Conservation (phyloP, 2,329 filamentous ascomycete genomes). For the Ophiostoma quercus region DNA sequence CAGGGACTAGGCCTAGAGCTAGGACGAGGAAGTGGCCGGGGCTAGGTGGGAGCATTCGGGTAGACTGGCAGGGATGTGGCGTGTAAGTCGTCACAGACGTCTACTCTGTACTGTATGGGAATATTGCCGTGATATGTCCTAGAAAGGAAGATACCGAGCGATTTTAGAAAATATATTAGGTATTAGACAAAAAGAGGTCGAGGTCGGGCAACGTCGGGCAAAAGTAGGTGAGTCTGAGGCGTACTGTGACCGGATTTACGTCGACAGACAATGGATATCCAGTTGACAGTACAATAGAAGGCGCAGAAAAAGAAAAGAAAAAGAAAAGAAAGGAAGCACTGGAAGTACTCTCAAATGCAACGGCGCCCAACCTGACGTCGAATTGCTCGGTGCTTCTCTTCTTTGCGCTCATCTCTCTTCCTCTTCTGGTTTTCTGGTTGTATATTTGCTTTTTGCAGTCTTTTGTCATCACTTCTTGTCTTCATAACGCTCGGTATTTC, state of each 20-base stretch:
- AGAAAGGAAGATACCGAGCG: neutral
- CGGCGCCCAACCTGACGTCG: neutral
- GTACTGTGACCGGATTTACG: neutral
- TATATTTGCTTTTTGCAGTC: neutral
- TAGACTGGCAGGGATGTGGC: neutral
- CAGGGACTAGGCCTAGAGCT: too few species aligned
- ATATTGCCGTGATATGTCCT: neutral
- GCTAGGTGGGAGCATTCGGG: neutral
- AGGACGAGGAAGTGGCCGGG: neutral
- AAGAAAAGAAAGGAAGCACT: neutral
- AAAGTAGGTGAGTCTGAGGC: neutral
- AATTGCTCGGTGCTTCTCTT: neutral
- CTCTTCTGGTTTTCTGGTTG: neutral
- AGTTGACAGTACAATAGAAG: too few species aligned
- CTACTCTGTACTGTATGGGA: neutral
- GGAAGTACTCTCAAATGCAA: neutral
- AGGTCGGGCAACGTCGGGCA: neutral
- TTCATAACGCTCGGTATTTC: neutral
- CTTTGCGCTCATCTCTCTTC: neutral
- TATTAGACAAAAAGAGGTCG: too few species aligned
- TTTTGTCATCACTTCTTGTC: neutral
- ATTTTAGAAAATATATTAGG: too few species aligned
- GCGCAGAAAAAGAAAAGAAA: neutral
- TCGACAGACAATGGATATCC: neutral
- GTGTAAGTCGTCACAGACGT: neutral